These are phyloP conservation scores for Parathielavia hyrcaniae DNA, from an alignment of 495 filamentous ascomycete species.

Conservation along the genomic window DNA sequence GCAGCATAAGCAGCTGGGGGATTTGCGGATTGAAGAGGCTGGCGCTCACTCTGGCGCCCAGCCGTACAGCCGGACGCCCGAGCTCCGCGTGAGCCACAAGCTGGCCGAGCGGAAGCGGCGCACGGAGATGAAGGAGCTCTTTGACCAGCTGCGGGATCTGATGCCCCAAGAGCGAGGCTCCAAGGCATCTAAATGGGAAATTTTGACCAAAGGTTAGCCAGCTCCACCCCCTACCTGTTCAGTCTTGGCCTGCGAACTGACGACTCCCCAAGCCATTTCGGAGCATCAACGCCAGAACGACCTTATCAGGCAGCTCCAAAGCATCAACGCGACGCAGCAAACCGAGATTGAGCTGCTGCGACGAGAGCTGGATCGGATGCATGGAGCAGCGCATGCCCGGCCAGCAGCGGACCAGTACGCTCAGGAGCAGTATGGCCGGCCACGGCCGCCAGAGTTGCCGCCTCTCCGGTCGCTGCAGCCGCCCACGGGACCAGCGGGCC, in stretches of 20 bases:
- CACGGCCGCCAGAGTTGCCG: constrained; percentile 41
- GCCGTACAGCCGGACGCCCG: constrained; percentile 90
- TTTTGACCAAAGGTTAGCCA: constrained; percentile 78
- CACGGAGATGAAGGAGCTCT: constrained; percentile 97
- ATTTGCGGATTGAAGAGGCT: constrained; percentile 55
- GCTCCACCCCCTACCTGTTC: too few species aligned
- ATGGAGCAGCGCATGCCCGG: constrained; percentile 28
- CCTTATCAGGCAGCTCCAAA: constrained; percentile 33
- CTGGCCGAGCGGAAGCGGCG: constrained; percentile 91
- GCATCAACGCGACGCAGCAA: constrained; percentile 32
- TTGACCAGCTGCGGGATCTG: constrained; percentile 74
- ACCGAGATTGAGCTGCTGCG: constrained; percentile 44
- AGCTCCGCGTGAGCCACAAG: constrained; percentile 92
- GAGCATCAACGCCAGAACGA: constrained; percentile 48
- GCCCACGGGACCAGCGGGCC: constrained; percentile 15
- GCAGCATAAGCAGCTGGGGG: constrained; percentile 65
- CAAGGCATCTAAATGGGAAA: constrained; percentile 99
- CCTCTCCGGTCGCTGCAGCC: constrained; percentile 40
- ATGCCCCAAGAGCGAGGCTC: constrained; percentile 81
- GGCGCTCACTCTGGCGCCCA: constrained; percentile 53
- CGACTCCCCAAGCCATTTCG: constrained; percentile 40
- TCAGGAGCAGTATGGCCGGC: constrained; percentile 28
- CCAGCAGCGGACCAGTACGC: constrained; percentile 27
- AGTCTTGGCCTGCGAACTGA: constrained; percentile 14
- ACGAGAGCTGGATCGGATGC: constrained; percentile 36